Conservation (phyloP, 768 basidiomycete genomes). For the Lactarius akahatsu region DNA sequence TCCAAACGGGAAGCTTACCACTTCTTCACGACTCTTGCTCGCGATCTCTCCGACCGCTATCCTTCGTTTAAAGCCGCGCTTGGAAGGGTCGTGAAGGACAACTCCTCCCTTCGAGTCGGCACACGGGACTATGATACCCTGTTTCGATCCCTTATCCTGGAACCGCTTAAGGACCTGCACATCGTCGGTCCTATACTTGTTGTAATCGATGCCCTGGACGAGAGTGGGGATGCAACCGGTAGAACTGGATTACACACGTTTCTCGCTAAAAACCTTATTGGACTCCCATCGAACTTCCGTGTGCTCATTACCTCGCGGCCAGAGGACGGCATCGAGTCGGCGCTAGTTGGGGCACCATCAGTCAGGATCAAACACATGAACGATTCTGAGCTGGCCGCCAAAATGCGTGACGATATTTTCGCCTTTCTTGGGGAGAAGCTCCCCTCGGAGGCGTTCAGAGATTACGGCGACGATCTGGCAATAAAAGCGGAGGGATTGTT, state of each 20-base stretch:
- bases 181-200: not conserved
- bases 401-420: not conserved
- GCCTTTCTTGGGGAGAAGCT: not conserved
- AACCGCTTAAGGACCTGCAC: not conserved
- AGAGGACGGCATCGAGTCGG: not conserved
- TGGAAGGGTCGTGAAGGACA: not conserved
- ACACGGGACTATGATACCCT: not conserved
- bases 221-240: not conserved
- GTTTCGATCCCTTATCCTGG: not conserved
- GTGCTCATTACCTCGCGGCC: constrained; percentile 1
- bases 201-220: not conserved
- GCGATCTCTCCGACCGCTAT: not conserved
- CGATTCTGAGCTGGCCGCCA: not conserved
- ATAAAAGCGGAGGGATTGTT: not conserved
- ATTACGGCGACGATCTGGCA: not conserved
- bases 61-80: not conserved
- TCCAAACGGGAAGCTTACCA: not conserved
- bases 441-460: not conserved
- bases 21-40: not conserved
- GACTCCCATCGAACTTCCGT: not conserved
- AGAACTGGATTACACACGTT: constrained; percentile 1
- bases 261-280: not conserved
- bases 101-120: not conserved
- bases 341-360: not conserved
- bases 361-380: not conserved